Conservation (phyloP, 768 basidiomycete genomes). For the Chiua virens region DNA sequence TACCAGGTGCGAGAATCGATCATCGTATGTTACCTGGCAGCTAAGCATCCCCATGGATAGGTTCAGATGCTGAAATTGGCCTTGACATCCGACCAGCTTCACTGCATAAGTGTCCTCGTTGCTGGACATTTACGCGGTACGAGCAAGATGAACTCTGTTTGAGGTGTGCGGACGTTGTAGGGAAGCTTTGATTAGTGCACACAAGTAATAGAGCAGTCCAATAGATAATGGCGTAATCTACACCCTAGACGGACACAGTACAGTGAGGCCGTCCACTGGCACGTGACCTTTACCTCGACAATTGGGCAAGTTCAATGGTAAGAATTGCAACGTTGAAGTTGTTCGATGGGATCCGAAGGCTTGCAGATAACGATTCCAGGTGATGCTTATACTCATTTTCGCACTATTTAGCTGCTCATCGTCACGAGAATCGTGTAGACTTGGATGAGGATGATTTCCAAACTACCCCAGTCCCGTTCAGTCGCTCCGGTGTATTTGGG, state of each 20-base stretch:
- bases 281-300: too few relatives aligned
- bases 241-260: too few relatives aligned
- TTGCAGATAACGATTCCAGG: conserved; percentile 52
- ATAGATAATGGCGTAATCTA: not conserved
- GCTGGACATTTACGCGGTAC: conserved; percentile 76
- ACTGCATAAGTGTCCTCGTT: conserved; percentile 79
- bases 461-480: conserved; percentile 67
- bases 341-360: conserved; percentile 37
- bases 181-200: conserved; percentile 4
- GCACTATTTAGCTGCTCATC: not conserved
- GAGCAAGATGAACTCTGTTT: conserved; percentile 56
- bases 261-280: not conserved
- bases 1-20: conserved; percentile 45
- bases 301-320: conserved; percentile 1
- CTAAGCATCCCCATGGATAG: conserved; percentile 1
- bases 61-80: conserved; percentile 28
- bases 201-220: not conserved
- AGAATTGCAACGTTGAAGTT: conserved; percentile 3
- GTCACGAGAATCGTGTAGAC: conserved; percentile 43
- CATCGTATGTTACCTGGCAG: not conserved
- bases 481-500: conserved; percentile 54
- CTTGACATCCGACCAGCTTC: conserved; percentile 64
- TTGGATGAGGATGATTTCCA: conserved; percentile 75
- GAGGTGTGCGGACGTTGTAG: conserved; percentile 50
- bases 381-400: conserved; percentile 13